These are phyloP conservation scores for Geotrichum reessii DNA, from an alignment of 1,139 yeast species.

Conservation along the genomic window DNA sequence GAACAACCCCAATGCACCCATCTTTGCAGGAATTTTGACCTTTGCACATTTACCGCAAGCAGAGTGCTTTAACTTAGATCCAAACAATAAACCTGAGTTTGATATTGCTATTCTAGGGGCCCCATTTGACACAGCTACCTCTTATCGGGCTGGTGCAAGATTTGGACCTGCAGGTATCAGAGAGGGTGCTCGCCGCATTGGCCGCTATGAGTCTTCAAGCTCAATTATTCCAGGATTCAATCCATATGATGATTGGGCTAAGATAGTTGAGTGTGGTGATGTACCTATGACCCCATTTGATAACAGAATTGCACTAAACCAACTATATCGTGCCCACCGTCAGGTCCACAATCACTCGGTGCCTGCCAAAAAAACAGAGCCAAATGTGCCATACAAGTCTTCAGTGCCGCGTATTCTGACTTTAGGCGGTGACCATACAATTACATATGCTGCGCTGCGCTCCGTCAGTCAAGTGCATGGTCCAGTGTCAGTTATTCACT, in stretches of 20 bases:
- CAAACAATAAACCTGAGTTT: constrained; percentile 36
- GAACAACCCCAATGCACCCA: constrained; percentile 10
- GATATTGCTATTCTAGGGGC: constrained; percentile 72
- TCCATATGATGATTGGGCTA: constrained; percentile 55
- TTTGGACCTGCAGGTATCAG: constrained; percentile 77
- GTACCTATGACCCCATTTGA: constrained; percentile 80
- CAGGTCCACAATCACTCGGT: constrained; percentile 62
- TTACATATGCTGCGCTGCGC: constrained; percentile 61
- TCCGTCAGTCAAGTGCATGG: constrained; percentile 57
- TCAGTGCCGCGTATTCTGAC: constrained; percentile 51
- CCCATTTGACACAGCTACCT: constrained; percentile 72
- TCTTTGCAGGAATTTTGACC: constrained; percentile 50
- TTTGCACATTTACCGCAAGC: constrained; percentile 66
- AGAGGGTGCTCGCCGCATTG: constrained; percentile 57
- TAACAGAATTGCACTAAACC: constrained; percentile 60
- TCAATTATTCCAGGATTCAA: constrained; percentile 59
- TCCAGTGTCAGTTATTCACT: constrained; percentile 59
- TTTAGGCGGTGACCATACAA: constrained; percentile 76
- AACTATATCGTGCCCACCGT: constrained; percentile 62
- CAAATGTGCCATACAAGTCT: constrained; percentile 29
- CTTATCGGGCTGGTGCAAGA: constrained; percentile 70
- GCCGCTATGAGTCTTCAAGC: constrained; percentile 24
- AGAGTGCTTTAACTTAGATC: constrained; percentile 47
- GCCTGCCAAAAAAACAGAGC: constrained; percentile 35
- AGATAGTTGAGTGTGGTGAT: constrained; percentile 70